Percentiles rank a stretch among this genome's conserved stretches.
Conservation (phyloP, 306 rosid species). For the Vicia sativa region DNA sequence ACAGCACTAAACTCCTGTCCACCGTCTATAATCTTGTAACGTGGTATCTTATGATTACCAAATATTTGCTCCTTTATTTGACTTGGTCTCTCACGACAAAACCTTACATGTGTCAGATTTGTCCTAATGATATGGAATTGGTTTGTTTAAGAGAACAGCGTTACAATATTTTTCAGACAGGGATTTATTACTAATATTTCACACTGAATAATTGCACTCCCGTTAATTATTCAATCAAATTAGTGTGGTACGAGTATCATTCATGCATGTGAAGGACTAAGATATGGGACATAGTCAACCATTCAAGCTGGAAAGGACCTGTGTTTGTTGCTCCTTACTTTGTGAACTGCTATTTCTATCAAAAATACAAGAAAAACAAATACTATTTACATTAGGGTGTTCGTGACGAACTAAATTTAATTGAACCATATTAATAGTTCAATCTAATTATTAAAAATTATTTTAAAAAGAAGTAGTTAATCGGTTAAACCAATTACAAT, state of each 20-base stretch:
- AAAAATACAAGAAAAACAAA: not conserved
- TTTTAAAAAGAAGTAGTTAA: too few species aligned
- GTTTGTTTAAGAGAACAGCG: constrained; percentile 19
- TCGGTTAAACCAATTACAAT: too few species aligned
- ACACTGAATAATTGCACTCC: not conserved
- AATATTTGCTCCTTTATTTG: constrained; percentile 24
- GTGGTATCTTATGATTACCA: constrained; percentile 30
- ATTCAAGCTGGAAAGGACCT: constrained; percentile 32
- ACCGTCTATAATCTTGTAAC: constrained; percentile 5
- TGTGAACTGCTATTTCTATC: constrained; percentile 3
- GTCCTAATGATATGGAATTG: not conserved
- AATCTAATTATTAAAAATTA: too few species aligned
- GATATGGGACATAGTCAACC: constrained; percentile 35
- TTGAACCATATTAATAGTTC: too few species aligned
- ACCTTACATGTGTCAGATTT: constrained; percentile 30
- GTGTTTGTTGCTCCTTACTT: not conserved
- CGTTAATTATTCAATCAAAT: constrained; percentile 1
- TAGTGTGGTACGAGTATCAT: not conserved
- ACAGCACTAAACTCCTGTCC: too few species aligned
- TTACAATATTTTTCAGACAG: constrained; percentile 8
- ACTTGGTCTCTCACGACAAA: constrained; percentile 28
- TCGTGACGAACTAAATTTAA: too few species aligned
- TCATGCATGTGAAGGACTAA: constrained; percentile 26
- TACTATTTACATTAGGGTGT: constrained; percentile 17
- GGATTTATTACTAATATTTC: constrained; percentile 10